Conservation (phyloP, 2,329 filamentous ascomycete species). For the Xylariaceae sp. region DNA sequence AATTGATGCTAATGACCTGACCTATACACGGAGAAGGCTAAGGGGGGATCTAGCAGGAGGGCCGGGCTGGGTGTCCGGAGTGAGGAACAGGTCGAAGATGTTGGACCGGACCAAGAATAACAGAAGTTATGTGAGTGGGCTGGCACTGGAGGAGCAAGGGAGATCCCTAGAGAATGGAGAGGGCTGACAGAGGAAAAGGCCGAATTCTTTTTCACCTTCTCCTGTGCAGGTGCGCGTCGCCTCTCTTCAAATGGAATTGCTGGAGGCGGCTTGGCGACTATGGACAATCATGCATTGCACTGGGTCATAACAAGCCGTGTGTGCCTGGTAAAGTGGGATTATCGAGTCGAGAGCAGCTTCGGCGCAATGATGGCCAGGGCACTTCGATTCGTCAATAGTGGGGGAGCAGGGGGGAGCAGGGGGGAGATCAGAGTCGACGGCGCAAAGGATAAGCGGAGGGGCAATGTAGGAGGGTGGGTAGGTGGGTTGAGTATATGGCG, state of each 20-base stretch:
- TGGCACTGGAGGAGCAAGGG: conserved; percentile 7
- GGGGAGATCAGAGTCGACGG: not conserved
- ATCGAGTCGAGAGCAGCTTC: not conserved
- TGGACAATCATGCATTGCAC: conserved; percentile 26
- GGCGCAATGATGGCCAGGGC: not conserved
- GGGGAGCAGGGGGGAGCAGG: not conserved
- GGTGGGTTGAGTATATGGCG: not conserved
- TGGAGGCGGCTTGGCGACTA: conserved; percentile 26
- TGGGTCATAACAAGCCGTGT: conserved; percentile 20
- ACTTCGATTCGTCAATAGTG: conserved; percentile 2
- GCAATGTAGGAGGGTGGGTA: conserved; percentile 1
- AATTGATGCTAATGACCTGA: too few species aligned
- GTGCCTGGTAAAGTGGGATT: conserved; percentile 35
- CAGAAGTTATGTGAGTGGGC: not conserved
- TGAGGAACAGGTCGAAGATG: not conserved
- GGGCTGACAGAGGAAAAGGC: too few species aligned
- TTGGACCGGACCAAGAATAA: not conserved
- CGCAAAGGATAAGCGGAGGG: conserved; percentile 9
- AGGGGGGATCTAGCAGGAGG: not conserved
- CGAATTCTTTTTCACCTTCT: not conserved
- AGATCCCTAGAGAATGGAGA: conserved; percentile 2
- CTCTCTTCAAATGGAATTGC: conserved; percentile 5
- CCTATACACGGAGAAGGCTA: conserved; percentile 21
- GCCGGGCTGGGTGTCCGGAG: conserved; percentile 3
- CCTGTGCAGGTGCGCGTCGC: too few species aligned